phyloP scores from a whole-genome alignment of 164 flowering plant genomes.

The Magnolia changhungtana region DNA sequence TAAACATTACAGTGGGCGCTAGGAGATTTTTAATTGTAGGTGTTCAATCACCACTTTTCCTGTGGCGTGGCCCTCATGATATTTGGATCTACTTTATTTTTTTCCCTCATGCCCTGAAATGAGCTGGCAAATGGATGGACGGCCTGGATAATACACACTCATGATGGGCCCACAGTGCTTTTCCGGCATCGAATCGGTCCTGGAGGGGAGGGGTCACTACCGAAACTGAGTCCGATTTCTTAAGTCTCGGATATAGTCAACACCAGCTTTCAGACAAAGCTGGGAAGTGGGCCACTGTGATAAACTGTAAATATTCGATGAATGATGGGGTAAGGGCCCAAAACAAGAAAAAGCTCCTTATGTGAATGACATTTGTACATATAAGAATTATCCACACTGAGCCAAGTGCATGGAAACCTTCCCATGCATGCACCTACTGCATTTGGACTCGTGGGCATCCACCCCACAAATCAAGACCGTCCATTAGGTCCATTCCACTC shows the following conservation, averaged over 20 bases:
- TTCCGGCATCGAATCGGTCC: no score
- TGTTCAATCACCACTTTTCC: no score
- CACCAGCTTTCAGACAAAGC: conserved; percentile 64
- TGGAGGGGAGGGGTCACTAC: no score
- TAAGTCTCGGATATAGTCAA: conserved; percentile 35
- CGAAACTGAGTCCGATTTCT: background rate
- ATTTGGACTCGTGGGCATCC: background rate
- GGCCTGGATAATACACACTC: no score
- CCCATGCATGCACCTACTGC: background rate
- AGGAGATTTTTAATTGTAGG: no score
- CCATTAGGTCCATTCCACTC: background rate
- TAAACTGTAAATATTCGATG: conserved; percentile 50
- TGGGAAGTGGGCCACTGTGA: conserved; percentile 37
- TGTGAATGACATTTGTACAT: background rate
- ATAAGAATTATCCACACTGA: background rate
- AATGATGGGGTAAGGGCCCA: conserved; percentile 50
- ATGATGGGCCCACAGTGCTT: no score
- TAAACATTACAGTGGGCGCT: no score
- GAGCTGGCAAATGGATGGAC: no score
- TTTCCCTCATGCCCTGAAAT: no score
- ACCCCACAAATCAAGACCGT: background rate
- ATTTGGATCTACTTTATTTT: no score
- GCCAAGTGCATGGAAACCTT: background rate
- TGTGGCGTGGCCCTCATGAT: no score
- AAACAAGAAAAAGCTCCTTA: conserved; percentile 18